Percentiles rank a stretch among this genome's conserved stretches.
Conservation (phyloP, 768 basidiomycete genomes). For the Chiua virens region DNA sequence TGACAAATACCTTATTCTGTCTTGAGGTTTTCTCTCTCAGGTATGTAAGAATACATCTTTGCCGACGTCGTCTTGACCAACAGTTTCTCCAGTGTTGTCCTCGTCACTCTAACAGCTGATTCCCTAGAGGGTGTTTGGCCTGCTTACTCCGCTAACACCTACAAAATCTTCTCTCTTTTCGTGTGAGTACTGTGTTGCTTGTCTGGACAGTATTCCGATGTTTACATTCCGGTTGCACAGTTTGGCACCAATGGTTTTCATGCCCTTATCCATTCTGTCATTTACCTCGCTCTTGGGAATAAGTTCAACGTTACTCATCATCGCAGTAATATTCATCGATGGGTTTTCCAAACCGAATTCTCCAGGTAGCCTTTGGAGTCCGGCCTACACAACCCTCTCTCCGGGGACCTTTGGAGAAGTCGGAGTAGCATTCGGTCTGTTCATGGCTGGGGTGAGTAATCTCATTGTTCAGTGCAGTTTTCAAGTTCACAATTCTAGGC, state of each 20-base stretch:
- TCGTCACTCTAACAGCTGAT: constrained; percentile 90
- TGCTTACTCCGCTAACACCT: constrained; percentile 60
- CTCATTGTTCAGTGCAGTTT: neutral
- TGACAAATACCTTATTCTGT: constrained; percentile 77
- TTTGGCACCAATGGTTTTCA: constrained; percentile 78
- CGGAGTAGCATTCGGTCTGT: constrained; percentile 81
- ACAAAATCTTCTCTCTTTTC: constrained; percentile 72
- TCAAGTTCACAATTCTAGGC: neutral
- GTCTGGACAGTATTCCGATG: neutral
- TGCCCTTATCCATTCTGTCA: constrained; percentile 84
- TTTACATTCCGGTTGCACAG: constrained; percentile 38
- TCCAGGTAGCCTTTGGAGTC: constrained; percentile 81
- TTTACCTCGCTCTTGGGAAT: constrained; percentile 88
- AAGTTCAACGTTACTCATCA: constrained; percentile 70
- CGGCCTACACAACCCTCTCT: constrained; percentile 64
- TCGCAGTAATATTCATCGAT: constrained; percentile 78
- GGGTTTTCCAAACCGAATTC: constrained; percentile 68
- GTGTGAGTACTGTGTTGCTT: constrained; percentile 48
- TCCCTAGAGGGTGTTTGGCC: constrained; percentile 77
- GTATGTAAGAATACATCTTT: constrained; percentile 36
- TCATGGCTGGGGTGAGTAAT: constrained; percentile 81
- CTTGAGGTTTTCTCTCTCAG: constrained; percentile 84
- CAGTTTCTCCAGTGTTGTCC: constrained; percentile 59
- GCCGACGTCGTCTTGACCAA: neutral
- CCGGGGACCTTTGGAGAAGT: constrained; percentile 56